A percentile compares a stretch with the other conserved stretches of the same genome.
Evolutionary conservation across 441 rosid species (phyloP).

Genomic region (Macaranga tanarius): DNA sequence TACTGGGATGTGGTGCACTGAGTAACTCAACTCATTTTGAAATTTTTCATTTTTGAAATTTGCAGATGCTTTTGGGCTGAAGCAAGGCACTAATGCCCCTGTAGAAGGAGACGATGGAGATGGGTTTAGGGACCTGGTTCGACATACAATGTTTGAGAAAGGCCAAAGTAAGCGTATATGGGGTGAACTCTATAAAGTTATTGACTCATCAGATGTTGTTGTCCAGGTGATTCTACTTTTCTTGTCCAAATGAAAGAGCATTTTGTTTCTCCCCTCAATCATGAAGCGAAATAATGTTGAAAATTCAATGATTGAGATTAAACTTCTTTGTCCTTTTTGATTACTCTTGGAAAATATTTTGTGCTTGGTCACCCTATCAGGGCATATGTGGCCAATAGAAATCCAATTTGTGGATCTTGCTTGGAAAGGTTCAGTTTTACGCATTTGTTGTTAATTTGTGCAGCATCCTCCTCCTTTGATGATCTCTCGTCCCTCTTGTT

Average conservation of each 20-base stretch:
- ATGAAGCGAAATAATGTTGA: background rate
- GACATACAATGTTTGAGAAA: slow-evolving; percentile 95
- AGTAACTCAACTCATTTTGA: too few species aligned
- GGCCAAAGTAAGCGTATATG: slow-evolving; percentile 98
- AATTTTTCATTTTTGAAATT: slow-evolving; percentile 22
- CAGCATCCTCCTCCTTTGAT: background rate
- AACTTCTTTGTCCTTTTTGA: background rate
- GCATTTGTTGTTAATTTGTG: background rate
- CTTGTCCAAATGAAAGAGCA: background rate
- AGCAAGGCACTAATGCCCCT: slow-evolving; percentile 39
- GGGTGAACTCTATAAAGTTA: slow-evolving; percentile 98
- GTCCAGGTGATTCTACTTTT: slow-evolving; percentile 60
- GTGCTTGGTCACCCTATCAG: background rate
- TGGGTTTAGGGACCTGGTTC: slow-evolving; percentile 81
- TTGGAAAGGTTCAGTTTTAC: background rate
- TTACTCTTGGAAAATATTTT: background rate
- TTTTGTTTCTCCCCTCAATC: background rate
- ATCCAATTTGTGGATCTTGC: background rate
- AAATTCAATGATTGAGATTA: background rate
- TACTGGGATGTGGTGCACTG: background rate
- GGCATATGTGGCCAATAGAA: background rate
- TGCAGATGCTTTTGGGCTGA: slow-evolving; percentile 71
- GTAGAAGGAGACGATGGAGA: slow-evolving; percentile 63
- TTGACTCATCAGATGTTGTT: slow-evolving; percentile 94
- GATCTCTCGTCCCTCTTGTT: slow-evolving; percentile 7